Percentiles rank a stretch among this genome's conserved stretches.
Conservation (phyloP, 176 grass and related monocot species). For the Paspalum vaginatum region DNA sequence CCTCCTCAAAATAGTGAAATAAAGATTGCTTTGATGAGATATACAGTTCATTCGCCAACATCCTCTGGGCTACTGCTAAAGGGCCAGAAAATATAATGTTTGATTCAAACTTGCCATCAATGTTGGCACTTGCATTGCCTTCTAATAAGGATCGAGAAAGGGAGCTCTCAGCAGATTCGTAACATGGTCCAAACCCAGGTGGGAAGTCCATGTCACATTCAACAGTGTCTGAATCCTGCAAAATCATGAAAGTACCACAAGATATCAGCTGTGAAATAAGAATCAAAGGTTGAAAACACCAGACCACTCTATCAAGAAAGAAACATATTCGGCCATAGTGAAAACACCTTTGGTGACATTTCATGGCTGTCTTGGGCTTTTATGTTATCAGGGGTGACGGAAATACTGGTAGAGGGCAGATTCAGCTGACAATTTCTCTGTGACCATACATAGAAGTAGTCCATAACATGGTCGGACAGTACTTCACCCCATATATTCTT, state of each 20-base stretch:
- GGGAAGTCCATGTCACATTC: constrained; percentile 62
- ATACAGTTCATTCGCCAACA: constrained; percentile 73
- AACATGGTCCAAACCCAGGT: constrained; percentile 77
- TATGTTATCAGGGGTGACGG: constrained; percentile 29
- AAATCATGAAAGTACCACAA: constrained; percentile 35
- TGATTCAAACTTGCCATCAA: constrained; percentile 42
- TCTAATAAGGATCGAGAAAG: constrained; percentile 33
- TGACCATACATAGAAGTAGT: constrained; percentile 69
- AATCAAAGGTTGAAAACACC: constrained; percentile 26
- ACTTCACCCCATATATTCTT: constrained; percentile 68
- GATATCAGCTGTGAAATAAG: constrained; percentile 4
- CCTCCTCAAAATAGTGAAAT: constrained; percentile 71
- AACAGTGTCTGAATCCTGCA: constrained; percentile 48
- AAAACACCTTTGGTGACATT: constrained; percentile 44
- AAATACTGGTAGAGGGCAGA: constrained; percentile 32
- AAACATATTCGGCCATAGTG: constrained; percentile 3
- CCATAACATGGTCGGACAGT: constrained; percentile 66
- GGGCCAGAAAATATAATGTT: constrained; percentile 40
- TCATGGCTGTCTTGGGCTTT: constrained; percentile 41
- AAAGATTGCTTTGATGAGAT: constrained; percentile 71
- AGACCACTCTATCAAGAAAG: constrained; percentile 21
- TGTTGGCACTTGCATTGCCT: constrained; percentile 16
- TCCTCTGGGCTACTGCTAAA: constrained; percentile 36
- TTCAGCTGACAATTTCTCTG: constrained; percentile 50
- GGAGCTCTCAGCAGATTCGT: constrained; percentile 33